phyloP scores from a whole-genome alignment of 1,284 basidiomycete genomes.

The Rhodotorula sp. region DNA sequence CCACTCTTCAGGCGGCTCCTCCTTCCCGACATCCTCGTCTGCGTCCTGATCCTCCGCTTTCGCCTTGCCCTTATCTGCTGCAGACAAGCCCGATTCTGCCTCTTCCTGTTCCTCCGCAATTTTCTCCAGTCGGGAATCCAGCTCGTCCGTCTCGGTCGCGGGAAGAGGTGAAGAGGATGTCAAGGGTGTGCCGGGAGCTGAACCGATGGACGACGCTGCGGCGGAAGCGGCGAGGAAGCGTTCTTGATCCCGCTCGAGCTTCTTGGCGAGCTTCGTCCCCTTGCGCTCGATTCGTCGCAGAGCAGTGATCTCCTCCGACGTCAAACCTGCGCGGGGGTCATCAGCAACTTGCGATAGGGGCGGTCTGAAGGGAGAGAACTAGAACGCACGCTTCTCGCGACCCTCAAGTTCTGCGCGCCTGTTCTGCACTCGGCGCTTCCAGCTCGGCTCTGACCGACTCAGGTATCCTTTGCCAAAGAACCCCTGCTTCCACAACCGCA shows the following conservation, averaged over 20 bases:
- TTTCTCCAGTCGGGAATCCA: conserved; percentile 4
- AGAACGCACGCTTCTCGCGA: conserved; percentile 52
- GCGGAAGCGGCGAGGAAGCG: conserved; percentile 69
- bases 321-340: conserved; percentile 60
- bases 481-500: conserved; percentile 78
- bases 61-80: conserved; percentile 1
- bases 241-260: conserved; percentile 68
- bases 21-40: conserved; percentile 49
- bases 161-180: background rate
- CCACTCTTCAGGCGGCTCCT: conserved; percentile 28
- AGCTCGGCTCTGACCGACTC: conserved; percentile 90
- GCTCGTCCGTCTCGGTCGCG: conserved; percentile 1
- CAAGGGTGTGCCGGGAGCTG: conserved; percentile 44
- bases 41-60: background rate
- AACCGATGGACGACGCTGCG: conserved; percentile 55
- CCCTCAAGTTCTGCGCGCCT: conserved; percentile 62
- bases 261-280: conserved; percentile 70
- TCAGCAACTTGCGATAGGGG: background rate
- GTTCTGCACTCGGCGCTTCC: conserved; percentile 63
- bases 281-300: conserved; percentile 77
- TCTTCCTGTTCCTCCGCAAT: conserved; percentile 46
- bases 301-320: conserved; percentile 82
- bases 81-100: conserved; percentile 42
- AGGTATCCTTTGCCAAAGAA: conserved; percentile 97
- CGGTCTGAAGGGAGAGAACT: background rate